Conservation (phyloP, 1,284 basidiomycete species). For the Inonotus hispidus region DNA sequence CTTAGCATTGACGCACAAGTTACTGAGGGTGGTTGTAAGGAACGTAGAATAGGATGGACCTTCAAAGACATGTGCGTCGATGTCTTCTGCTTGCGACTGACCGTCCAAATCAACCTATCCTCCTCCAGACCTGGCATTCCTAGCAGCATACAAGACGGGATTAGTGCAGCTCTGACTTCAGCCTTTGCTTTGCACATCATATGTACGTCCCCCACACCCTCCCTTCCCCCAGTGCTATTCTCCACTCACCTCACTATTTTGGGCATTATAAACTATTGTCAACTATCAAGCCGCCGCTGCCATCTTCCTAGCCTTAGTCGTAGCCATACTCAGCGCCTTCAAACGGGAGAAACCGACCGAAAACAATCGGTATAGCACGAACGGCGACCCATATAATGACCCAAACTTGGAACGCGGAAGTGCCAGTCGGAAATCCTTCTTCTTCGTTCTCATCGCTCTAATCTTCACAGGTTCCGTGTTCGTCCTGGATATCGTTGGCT, state of each 20-base stretch:
- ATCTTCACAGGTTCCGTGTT: slow-evolving; percentile 2
- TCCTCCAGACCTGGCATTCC: slow-evolving; percentile 2
- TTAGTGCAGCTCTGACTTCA: background rate
- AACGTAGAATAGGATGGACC: slow-evolving; percentile 7
- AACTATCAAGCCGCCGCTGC: background rate
- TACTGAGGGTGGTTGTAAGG: slow-evolving; percentile 1
- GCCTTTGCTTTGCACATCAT: slow-evolving; percentile 3
- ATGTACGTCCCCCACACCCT: background rate
- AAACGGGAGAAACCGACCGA: background rate
- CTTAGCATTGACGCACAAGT: background rate
- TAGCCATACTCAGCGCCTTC: background rate
- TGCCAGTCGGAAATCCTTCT: background rate
- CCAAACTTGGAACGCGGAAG: background rate
- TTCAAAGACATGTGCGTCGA: slow-evolving; percentile 9
- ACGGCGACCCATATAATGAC: background rate
- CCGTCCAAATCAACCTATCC: background rate
- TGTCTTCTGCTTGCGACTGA: background rate
- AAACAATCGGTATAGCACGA: background rate
- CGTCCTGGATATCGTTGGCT: slow-evolving; percentile 1
- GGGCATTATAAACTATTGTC: too few relatives aligned
- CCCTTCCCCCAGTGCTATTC: background rate
- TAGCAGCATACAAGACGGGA: background rate
- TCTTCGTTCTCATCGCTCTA: background rate
- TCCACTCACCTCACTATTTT: background rate
- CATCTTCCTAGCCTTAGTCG: background rate